Base-by-base conservation (phyloP, 139 green algal genomes). In the Volvox africanus region DNA sequence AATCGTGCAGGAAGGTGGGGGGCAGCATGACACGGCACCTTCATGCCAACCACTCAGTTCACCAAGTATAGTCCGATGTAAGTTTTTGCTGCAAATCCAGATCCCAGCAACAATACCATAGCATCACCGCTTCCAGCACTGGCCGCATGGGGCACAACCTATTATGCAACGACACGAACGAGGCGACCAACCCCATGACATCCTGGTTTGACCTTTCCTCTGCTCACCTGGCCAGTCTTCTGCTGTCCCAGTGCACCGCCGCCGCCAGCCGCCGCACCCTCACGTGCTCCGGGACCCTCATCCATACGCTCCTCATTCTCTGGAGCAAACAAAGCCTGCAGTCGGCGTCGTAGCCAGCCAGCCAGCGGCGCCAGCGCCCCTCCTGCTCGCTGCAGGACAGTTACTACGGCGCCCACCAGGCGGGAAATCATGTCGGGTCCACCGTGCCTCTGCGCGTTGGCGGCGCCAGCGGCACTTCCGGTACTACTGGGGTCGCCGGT, bases 301-400 rank as follows among this genome's bases (percentile, higher is more conserved):
- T 75, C 30, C n/a, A 3, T 55, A 21, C 22, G 32, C 36, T 30
- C 11, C 73, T 55, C 36, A 28, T 6, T n/a, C 67, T 30, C 68
- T 19, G 12, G 11, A 9, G 26, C 2, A 21, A 83, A 21, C 21
- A 62, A 11, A 18, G 1, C 20, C 21, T 50, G 71, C 30, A 83
- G 0, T n/a, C 24, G 71, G 44, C 86, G 44, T 9, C 86, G 86
- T 69, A 90, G 86, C 86, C 86, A 90, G 28, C 21, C 71, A 32
- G 71, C 86, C 86, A 90, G 86, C 19, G 32, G 61, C 0, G 71
- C 73, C 86, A 90, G 44, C 9, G 86, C 73, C 50, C 82, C 32
- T 73, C 86, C 86, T 32, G 86, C 86, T 1, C 18, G 20, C 73
- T 90, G 71, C 20, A 90, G 55, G 2, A 75, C 86, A 0, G 50